Evolutionary conservation across 1,284 basidiomycete genomes (phyloP), one percentile per base, ranked within the genome.

Genomic region (Ustilago trichophora): DNA sequence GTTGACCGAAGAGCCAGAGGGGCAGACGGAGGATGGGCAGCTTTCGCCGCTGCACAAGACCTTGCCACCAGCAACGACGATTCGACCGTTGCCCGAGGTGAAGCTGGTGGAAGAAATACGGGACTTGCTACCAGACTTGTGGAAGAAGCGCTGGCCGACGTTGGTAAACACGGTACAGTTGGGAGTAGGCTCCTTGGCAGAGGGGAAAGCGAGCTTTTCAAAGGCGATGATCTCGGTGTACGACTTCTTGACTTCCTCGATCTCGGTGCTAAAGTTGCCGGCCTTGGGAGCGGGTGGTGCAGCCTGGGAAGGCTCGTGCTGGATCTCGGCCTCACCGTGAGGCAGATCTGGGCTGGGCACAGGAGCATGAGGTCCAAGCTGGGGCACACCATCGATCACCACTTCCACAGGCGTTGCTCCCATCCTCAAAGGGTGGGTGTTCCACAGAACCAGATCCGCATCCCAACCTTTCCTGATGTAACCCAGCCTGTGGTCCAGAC

Each of bases 361-460:
- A 35, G 47, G 43, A 6, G 66, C 66, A 37, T 49, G 34, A 9
- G 19, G 26, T 3, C 59, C 59, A 15, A 83, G 54, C 67, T 86
- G 85, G 0, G 82, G 67, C 32, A 85, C 84, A 19, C 85, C 85
- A 82, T 86, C 75, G 87, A 92, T 73, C 86, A 90, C 73, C 84
- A 85, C 85, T 62, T 85, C 84, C 22, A 82, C 80, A 1, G 85
- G 86, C 1, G 85, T 85, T 0, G 85, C 84, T n/a, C 84, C 85
- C 11, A 82, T 62, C 10, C 54, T 87, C 24, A 94, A 85, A 0
- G 92, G 92, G 81, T 92, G 91, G 19, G 87, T 89, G 71, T 93
- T 91, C 92, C 92, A 94, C 4, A 94, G 85, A 15, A 93, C 91
- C n/a, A 94, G 71, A 80, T 93, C 90, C 31, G 82, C 82, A 58